These are phyloP conservation scores for Xylaria polymorpha DNA, from an alignment of 2,329 filamentous ascomycete genomes.

Conservation along the genomic window DNA sequence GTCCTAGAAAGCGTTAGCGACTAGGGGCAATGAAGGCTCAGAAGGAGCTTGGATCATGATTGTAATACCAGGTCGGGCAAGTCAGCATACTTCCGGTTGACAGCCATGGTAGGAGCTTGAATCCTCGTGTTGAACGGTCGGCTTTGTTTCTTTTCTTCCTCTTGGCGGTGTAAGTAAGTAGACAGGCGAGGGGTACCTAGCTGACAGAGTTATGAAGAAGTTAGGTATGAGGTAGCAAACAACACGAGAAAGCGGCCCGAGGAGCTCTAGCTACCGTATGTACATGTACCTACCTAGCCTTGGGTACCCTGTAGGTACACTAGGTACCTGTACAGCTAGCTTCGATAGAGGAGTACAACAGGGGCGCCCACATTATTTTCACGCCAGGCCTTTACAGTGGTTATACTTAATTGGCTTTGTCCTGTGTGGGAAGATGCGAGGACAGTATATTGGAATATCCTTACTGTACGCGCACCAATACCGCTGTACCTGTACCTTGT, in stretches of 20 bases:
- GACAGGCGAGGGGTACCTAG: conserved; percentile 11
- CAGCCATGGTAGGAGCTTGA: conserved; percentile 65
- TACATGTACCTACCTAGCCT: too few species aligned
- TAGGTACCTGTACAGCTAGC: too few species aligned
- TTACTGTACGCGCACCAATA: conserved; percentile 13
- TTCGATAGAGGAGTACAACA: too few species aligned
- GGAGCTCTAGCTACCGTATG: not conserved
- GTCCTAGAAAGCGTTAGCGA: conserved; percentile 67
- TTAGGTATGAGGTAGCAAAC: not conserved
- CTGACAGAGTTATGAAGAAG: not conserved
- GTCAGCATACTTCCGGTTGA: conserved; percentile 84
- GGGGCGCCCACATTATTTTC: too few species aligned
- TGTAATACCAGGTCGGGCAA: conserved; percentile 77
- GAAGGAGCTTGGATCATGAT: conserved; percentile 20
- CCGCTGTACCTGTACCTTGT: not conserved
- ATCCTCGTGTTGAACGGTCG: not conserved
- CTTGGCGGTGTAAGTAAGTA: not conserved
- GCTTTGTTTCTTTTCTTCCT: not conserved
- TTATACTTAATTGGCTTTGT: not conserved
- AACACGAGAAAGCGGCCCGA: not conserved
- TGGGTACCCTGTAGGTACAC: too few species aligned
- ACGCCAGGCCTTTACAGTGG: not conserved
- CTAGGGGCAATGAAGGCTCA: conserved; percentile 2
- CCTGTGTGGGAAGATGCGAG: not conserved
- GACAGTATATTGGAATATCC: not conserved